phyloP scores from a whole-genome alignment of 2,329 filamentous ascomycete genomes.

The Trichoderma endophyticum region DNA sequence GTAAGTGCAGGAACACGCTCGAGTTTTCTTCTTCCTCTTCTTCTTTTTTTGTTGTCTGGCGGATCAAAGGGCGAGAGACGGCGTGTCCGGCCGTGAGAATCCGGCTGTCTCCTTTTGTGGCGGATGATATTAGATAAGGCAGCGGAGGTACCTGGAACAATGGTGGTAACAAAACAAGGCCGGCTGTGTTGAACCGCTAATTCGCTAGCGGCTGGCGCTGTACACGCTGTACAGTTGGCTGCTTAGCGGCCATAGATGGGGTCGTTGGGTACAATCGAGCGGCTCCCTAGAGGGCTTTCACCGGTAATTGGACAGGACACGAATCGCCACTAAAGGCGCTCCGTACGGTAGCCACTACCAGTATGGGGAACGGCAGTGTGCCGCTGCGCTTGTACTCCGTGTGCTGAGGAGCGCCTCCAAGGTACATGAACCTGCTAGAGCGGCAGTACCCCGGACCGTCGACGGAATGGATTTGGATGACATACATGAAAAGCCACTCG shows the following conservation, averaged over 20 bases:
- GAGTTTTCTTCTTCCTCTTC: neutral
- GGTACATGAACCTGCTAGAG: neutral
- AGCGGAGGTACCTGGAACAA: neutral
- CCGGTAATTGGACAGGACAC: neutral
- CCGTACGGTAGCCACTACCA: neutral
- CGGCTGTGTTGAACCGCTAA: neutral
- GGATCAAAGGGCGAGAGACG: conserved; percentile 18
- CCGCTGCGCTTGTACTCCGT: neutral
- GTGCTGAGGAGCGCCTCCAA: neutral
- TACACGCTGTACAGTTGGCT: neutral
- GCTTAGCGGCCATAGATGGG: neutral
- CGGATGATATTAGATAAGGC: conserved; percentile 13
- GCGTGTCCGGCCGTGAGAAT: conserved; percentile 20
- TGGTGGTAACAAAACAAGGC: neutral
- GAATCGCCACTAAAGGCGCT: neutral
- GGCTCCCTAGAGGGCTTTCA: neutral
- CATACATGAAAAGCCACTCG: neutral
- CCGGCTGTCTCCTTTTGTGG: conserved; percentile 20
- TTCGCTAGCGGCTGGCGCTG: neutral
- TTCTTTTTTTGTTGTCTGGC: neutral
- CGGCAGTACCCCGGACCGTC: neutral
- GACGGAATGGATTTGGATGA: neutral
- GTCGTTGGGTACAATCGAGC: neutral
- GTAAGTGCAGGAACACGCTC: neutral
- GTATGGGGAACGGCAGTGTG: neutral